Base-by-base conservation (phyloP, 768 basidiomycete species). In the Russula brevipes region DNA sequence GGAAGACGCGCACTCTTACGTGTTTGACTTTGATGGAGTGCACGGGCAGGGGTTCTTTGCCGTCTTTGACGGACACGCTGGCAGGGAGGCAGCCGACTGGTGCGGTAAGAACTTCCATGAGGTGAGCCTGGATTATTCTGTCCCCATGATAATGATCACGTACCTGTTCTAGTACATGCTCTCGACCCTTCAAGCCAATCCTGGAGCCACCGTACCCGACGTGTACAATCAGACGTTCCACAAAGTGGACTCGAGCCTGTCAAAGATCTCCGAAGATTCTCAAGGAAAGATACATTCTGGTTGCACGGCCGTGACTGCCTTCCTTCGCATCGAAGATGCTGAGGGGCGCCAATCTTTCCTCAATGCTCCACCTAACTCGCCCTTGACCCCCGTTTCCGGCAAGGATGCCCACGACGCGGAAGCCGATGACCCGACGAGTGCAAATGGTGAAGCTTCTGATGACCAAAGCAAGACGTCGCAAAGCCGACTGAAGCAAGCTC, bases 11-110 rank as follows among this genome's bases (percentile, higher is more conserved):
- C 94, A 98, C 73, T 93, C 94, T 30, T 97, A 98, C 71, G 86
- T 98, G 62, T 89, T 95, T 65, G 95, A 98, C 73, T 99, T 91
- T 73, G 94, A 86, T 42, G 84, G 86, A 41, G 80, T 98, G 19
- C 85, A 88, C 49, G 97, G 97, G 0, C 97, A 99, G 73, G 97
- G 95, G 8, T 98, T 97, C 80, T 98, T 96, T 73, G 96, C 96
- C 6, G 86, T 99, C 50, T 99, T 98, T 70, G 97, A 99, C 70
- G 97, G 97, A 3, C 97, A 99, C 73, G 97, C 97, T 1, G 97
- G 97, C 17, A 98, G 96, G 73, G 92, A 98, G 70, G 95, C 96
- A 39, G 97, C 97, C 33, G 97, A 99, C 74, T 98, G 96, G 95
- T 98, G 97, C 75, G 97, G 97, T 47, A 80, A 82, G 69, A 87